A percentile compares a stretch with the other conserved stretches of the same genome.
These are phyloP conservation scores for Blastobotrys peoriensis DNA, from an alignment of 805 yeast genomes.

Conservation along the genomic window DNA sequence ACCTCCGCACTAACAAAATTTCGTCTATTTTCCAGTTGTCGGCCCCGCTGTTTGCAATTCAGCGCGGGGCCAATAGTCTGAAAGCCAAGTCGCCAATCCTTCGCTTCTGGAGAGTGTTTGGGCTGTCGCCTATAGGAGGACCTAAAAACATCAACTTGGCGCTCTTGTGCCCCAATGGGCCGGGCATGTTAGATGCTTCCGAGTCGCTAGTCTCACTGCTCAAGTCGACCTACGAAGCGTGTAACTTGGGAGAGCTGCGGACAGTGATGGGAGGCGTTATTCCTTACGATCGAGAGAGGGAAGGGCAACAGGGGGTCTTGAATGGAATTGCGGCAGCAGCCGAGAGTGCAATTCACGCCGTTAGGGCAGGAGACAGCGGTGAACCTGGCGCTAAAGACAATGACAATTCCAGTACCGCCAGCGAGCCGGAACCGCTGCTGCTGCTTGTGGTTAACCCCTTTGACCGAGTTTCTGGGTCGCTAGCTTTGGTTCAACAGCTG, in stretches of 20 bases:
- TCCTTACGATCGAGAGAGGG: conserved; percentile 8
- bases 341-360: neutral
- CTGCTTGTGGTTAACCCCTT: conserved; percentile 21
- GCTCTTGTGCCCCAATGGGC: conserved; percentile 25
- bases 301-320: conserved; percentile 11
- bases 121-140: conserved; percentile 30
- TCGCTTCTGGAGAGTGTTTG: conserved; percentile 35
- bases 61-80: conserved; percentile 20
- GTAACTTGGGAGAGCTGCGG: conserved; percentile 29
- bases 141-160: conserved; percentile 27
- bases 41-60: conserved; percentile 14
- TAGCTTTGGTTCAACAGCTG: conserved; percentile 24
- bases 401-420: neutral
- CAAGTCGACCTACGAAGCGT: conserved; percentile 30
- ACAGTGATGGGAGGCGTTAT: conserved; percentile 4
- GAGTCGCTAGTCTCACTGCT: conserved; percentile 21
- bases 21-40: conserved; percentile 13
- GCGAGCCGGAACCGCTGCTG: neutral
- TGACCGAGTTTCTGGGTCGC: conserved; percentile 10
- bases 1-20: neutral
- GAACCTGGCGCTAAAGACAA: neutral
- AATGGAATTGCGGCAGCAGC: conserved; percentile 11
- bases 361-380: neutral
- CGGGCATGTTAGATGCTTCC: conserved; percentile 21
- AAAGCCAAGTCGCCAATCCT: conserved; percentile 34